phyloP scores from a whole-genome alignment of 1,139 yeast genomes.

The Lodderomyces pseudojiufengensis region DNA sequence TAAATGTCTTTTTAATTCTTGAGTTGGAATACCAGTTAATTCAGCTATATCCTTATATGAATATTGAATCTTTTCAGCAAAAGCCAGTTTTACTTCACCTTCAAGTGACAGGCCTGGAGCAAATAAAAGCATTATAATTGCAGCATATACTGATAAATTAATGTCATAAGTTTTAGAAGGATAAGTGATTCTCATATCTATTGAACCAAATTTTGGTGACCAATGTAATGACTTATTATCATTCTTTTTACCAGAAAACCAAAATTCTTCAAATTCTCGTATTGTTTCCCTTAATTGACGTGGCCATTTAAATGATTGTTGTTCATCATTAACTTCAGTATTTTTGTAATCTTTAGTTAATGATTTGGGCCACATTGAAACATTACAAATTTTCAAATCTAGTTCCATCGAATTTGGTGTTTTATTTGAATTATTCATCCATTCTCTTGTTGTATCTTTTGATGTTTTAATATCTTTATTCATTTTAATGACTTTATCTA shows the following conservation, averaged over 20 bases:
- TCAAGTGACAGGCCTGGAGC: slow-evolving; percentile 51
- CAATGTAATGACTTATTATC: slow-evolving; percentile 74
- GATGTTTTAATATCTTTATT: slow-evolving; percentile 75
- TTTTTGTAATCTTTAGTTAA: slow-evolving; percentile 57
- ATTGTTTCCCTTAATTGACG: slow-evolving; percentile 35
- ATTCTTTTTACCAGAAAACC: slow-evolving; percentile 54
- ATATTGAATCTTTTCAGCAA: slow-evolving; percentile 36
- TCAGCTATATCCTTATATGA: slow-evolving; percentile 60
- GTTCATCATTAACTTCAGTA: slow-evolving; percentile 34
- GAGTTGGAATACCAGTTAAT: slow-evolving; percentile 67
- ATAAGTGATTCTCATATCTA: slow-evolving; percentile 68
- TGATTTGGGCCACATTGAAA: slow-evolving; percentile 48
- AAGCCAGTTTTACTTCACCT: slow-evolving; percentile 34
- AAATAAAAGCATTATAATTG: slow-evolving; percentile 71
- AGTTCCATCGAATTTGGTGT: slow-evolving; percentile 29
- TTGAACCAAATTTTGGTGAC: slow-evolving; percentile 82
- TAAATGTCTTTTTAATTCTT: slow-evolving; percentile 71
- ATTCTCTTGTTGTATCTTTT: slow-evolving; percentile 54
- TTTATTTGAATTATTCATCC: slow-evolving; percentile 30
- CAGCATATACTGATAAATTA: slow-evolving; percentile 78
- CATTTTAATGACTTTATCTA: slow-evolving; percentile 85
- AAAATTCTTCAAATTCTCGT: slow-evolving; percentile 40
- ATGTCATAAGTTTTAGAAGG: slow-evolving; percentile 72
- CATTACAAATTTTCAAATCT: slow-evolving; percentile 54
- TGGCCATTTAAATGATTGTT: slow-evolving; percentile 48